Conservation (phyloP, 1,284 basidiomycete genomes). For the Puccinia sorghi region DNA sequence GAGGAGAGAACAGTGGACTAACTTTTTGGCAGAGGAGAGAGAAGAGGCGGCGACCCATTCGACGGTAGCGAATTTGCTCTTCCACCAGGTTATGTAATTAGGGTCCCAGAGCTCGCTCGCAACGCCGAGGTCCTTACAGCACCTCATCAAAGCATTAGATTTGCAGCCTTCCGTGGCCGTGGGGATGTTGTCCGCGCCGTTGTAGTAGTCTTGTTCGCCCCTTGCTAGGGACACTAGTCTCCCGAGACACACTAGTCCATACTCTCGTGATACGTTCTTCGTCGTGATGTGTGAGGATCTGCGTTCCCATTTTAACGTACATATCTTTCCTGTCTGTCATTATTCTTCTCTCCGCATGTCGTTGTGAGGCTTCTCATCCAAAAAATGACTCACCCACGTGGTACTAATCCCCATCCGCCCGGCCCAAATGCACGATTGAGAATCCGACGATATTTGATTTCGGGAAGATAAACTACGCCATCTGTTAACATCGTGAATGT, state of each 20-base stretch:
- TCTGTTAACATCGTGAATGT: conserved; percentile 57
- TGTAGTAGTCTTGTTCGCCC: conserved; percentile 97
- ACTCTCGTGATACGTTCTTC: conserved; percentile 86
- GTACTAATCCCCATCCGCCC: conserved; percentile 94
- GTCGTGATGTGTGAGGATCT: conserved; percentile 59
- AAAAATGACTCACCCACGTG: conserved; percentile 71
- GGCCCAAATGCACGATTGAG: conserved; percentile 94
- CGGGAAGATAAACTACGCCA: conserved; percentile 90
- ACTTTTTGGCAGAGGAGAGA: conserved; percentile 29
- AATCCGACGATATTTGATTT: conserved; percentile 96
- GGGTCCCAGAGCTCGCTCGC: conserved; percentile 87
- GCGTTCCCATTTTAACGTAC: too few species aligned
- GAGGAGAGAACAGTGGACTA: background rate
- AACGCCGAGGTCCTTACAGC: conserved; percentile 94
- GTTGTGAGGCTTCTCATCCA: background rate
- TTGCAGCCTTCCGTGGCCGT: conserved; percentile 95
- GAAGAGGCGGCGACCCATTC: conserved; percentile 25
- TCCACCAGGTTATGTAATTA: conserved; percentile 50
- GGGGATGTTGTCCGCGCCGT: conserved; percentile 76
- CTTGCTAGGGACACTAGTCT: conserved; percentile 89
- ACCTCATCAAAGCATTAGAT: conserved; percentile 95
- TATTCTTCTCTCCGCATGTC: background rate
- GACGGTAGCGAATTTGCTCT: conserved; percentile 43
- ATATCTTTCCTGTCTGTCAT: background rate
- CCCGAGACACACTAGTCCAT: conserved; percentile 89